phyloP scores from a whole-genome alignment of 192 early-diverging fungal genomes.

The Linnemannia exigua region DNA sequence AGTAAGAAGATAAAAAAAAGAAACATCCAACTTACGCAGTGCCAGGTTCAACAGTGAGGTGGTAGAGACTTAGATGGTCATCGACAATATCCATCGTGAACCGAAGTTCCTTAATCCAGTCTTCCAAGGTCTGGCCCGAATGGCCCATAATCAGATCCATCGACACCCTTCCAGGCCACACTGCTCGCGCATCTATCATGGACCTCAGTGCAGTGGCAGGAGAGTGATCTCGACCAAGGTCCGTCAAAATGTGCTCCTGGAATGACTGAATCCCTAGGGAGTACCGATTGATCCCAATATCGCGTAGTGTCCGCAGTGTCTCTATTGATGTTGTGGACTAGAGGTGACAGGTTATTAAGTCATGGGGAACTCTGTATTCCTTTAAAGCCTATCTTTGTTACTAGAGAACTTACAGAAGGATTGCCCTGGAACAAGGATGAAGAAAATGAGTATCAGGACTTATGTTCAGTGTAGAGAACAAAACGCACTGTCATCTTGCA shows the following conservation, averaged over 20 bases:
- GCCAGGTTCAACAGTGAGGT: constrained; percentile 65
- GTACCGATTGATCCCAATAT: constrained; percentile 65
- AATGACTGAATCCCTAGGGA: constrained; percentile 70
- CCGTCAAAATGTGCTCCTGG: constrained; percentile 45
- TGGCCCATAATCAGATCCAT: constrained; percentile 71
- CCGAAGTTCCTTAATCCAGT: constrained; percentile 63
- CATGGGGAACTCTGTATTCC: neutral
- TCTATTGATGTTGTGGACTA: constrained; percentile 51
- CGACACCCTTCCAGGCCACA: constrained; percentile 60
- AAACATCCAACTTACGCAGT: constrained; percentile 58
- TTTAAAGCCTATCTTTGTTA: neutral
- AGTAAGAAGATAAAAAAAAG: neutral
- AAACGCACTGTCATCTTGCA: neutral
- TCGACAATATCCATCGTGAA: constrained; percentile 61
- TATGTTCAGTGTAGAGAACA: neutral
- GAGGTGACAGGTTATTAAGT: constrained; percentile 9
- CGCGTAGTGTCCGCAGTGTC: constrained; percentile 45
- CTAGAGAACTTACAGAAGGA: constrained; percentile 59
- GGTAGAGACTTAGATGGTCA: constrained; percentile 67
- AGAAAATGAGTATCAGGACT: neutral
- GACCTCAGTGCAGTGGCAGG: constrained; percentile 57
- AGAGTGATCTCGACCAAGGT: constrained; percentile 65
- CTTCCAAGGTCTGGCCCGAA: constrained; percentile 56
- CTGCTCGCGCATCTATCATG: constrained; percentile 51
- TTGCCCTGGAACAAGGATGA: constrained; percentile 56